Conservation (phyloP, 768 basidiomycete genomes). For the Amylocystis lapponica region DNA sequence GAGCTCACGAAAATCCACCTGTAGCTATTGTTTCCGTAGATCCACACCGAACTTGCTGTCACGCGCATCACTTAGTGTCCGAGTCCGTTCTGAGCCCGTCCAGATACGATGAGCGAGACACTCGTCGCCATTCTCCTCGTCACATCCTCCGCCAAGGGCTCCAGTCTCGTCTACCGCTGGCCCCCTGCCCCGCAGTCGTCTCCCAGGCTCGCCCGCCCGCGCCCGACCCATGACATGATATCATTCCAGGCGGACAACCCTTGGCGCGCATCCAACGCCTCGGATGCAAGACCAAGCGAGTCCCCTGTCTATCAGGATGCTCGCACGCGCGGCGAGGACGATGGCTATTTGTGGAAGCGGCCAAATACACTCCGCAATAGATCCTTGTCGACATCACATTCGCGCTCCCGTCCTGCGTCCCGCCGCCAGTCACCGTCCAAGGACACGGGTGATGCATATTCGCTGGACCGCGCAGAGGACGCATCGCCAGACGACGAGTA, state of each 20-base stretch:
- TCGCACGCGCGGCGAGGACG: constrained; percentile 22
- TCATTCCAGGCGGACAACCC: constrained; percentile 64
- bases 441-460: constrained; percentile 21
- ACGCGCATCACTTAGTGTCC: too few species aligned
- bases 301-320: constrained; percentile 8
- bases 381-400: constrained; percentile 46
- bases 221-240: constrained; percentile 39
- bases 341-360: constrained; percentile 57
- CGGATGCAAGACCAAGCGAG: constrained; percentile 28
- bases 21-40: too few species aligned
- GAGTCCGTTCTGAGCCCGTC: too few species aligned
- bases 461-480: neutral
- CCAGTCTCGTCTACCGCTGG: constrained; percentile 78
- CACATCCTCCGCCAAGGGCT: constrained; percentile 77
- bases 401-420: constrained; percentile 40
- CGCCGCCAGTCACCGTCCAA: constrained; percentile 47
- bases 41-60: too few species aligned
- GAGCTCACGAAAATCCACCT: too few species aligned
- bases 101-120: constrained; percentile 71
- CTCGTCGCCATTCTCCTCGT: constrained; percentile 79
- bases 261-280: constrained; percentile 60
- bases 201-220: constrained; percentile 67
- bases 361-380: constrained; percentile 44
- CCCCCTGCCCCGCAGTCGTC: constrained; percentile 64
- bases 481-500: constrained; percentile 39